Evolutionary conservation across 2,329 filamentous ascomycete species (phyloP).

Genomic region (Penicillium aurantiogriseum): DNA sequence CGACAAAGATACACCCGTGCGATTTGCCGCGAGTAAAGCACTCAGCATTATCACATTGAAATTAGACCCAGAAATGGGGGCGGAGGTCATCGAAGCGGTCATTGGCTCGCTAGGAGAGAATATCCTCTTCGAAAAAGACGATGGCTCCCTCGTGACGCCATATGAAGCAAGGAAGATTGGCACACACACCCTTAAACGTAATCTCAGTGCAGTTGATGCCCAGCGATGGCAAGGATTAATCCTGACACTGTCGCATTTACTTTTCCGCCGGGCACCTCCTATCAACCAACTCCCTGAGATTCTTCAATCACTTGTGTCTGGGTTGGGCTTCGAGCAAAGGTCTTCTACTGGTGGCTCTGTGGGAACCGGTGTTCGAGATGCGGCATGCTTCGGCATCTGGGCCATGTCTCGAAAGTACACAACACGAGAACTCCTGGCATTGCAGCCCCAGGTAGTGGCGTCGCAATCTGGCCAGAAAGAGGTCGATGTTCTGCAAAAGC

Average conservation of each 20-base stretch:
- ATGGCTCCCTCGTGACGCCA: slow-evolving; percentile 40
- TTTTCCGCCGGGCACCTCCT: slow-evolving; percentile 81
- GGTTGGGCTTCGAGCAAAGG: slow-evolving; percentile 84
- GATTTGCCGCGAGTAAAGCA: slow-evolving; percentile 88
- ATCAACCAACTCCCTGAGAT: slow-evolving; percentile 68
- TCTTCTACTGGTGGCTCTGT: slow-evolving; percentile 79
- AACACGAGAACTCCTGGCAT: slow-evolving; percentile 69
- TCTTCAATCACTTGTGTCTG: slow-evolving; percentile 72
- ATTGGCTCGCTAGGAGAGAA: slow-evolving; percentile 66
- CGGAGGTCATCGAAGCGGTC: slow-evolving; percentile 83
- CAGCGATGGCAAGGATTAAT: slow-evolving; percentile 91
- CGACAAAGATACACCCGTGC: slow-evolving; percentile 87
- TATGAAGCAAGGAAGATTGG: slow-evolving; percentile 33
- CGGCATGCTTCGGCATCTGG: slow-evolving; percentile 96
- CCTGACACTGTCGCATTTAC: slow-evolving; percentile 78
- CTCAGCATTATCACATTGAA: slow-evolving; percentile 83
- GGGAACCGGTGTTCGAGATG: slow-evolving; percentile 88
- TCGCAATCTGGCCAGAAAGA: slow-evolving; percentile 29
- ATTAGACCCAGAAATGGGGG: slow-evolving; percentile 74
- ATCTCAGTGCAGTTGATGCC: slow-evolving; percentile 74
- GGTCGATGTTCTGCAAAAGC: slow-evolving; percentile 63
- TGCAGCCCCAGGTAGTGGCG: slow-evolving; percentile 46
- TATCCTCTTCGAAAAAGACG: slow-evolving; percentile 54
- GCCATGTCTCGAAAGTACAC: slow-evolving; percentile 82
- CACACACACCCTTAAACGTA: slow-evolving; percentile 45